Conservation (phyloP, 495 filamentous ascomycete species). For the Astrothelium macrocarpum region DNA sequence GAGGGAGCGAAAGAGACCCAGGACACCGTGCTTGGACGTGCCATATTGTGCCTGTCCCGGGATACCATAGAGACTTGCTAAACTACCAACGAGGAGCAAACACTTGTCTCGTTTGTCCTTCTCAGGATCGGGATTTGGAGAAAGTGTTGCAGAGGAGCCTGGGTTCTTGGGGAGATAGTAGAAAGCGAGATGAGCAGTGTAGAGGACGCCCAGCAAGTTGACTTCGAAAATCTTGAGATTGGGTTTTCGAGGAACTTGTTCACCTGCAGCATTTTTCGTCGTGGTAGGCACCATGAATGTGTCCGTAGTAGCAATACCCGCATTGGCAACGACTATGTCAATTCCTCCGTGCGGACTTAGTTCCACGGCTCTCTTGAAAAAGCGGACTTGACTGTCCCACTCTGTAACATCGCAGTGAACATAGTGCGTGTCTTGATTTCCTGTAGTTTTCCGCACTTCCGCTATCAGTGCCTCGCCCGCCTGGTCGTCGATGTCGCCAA, state of each 20-base stretch:
- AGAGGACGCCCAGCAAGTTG: conserved; percentile 54
- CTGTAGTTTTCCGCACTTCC: conserved; percentile 27
- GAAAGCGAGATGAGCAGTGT: conserved; percentile 55
- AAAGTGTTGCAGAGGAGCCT: conserved; percentile 12
- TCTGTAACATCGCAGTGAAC: conserved; percentile 47
- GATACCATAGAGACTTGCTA: conserved; percentile 7
- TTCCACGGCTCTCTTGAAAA: conserved; percentile 47
- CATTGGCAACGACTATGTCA: conserved; percentile 58
- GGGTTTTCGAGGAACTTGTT: conserved; percentile 42
- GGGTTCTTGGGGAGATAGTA: conserved; percentile 43
- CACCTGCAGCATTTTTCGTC: conserved; percentile 24
- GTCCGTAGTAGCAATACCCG: conserved; percentile 45
- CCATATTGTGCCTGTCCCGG: background rate
- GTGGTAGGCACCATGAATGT: conserved; percentile 30
- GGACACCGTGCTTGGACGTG: conserved; percentile 7
- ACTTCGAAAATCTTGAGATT: conserved; percentile 46
- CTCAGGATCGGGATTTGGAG: conserved; percentile 17
- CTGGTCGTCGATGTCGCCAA: conserved; percentile 28
- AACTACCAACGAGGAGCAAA: conserved; percentile 41
- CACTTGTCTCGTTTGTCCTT: conserved; percentile 35
- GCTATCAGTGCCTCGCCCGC: conserved; percentile 22
- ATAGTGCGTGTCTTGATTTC: conserved; percentile 39
- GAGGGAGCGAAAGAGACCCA: conserved; percentile 28
- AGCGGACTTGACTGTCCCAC: conserved; percentile 50
- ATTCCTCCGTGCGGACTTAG: conserved; percentile 46